Conservation (phyloP, 352 stramenopile species). For the Pythium phragmitis region DNA sequence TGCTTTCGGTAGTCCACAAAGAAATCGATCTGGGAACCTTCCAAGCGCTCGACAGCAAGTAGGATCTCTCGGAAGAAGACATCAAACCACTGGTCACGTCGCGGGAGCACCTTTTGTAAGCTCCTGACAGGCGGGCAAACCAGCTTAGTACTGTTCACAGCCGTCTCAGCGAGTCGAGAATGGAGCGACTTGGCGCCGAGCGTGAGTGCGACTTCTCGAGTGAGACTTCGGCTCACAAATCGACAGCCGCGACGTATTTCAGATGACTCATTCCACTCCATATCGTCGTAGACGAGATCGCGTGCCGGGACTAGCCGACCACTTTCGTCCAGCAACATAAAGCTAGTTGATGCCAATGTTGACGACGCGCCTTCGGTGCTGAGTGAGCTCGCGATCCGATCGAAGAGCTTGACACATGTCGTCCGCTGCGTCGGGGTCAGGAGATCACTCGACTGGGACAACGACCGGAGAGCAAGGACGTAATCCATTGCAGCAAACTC, state of each 20-base stretch:
- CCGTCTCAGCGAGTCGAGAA: slow-evolving; percentile 58
- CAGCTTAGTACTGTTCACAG: slow-evolving; percentile 48
- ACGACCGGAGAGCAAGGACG: slow-evolving; percentile 42
- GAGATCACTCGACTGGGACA: slow-evolving; percentile 30
- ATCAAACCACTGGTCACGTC: slow-evolving; percentile 38
- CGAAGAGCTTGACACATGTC: slow-evolving; percentile 50
- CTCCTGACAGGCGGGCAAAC: slow-evolving; percentile 38
- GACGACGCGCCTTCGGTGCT: background rate
- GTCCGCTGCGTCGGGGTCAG: slow-evolving; percentile 16
- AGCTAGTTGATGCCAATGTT: background rate
- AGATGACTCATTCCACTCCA: slow-evolving; percentile 73
- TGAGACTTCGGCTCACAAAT: slow-evolving; percentile 56
- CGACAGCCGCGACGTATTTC: slow-evolving; percentile 43
- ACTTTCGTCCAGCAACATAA: slow-evolving; percentile 30
- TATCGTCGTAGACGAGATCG: slow-evolving; percentile 65
- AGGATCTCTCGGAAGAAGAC: slow-evolving; percentile 61
- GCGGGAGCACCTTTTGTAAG: slow-evolving; percentile 46
- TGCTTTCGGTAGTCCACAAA: slow-evolving; percentile 71
- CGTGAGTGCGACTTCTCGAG: slow-evolving; percentile 40
- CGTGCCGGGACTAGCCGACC: slow-evolving; percentile 25
- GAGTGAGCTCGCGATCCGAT: slow-evolving; percentile 31
- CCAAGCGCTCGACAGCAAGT: slow-evolving; percentile 49
- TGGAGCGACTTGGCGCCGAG: slow-evolving; percentile 67
- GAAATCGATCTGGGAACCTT: slow-evolving; percentile 59
- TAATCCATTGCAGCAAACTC: slow-evolving; percentile 56